Conservation (phyloP, 1,284 basidiomycete genomes). For the Puccinia triticina region DNA sequence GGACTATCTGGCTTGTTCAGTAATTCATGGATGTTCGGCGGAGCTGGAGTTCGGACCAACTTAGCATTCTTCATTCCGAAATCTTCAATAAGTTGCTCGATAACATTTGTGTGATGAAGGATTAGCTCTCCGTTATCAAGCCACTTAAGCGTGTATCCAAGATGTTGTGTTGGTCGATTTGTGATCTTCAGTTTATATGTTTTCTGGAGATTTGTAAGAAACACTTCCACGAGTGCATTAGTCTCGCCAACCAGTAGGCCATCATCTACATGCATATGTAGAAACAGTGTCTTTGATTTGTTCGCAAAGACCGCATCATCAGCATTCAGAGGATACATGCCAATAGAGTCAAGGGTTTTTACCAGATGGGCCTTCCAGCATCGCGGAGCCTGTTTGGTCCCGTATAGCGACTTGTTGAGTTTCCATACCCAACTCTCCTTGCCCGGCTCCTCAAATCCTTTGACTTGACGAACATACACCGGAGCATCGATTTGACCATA, state of each 20-base stretch:
- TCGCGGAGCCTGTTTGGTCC: background rate
- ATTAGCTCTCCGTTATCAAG: background rate
- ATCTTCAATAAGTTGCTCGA: background rate
- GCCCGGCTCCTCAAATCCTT: no score
- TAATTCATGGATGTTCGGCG: background rate
- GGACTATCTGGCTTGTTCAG: background rate
- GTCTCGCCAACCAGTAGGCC: background rate
- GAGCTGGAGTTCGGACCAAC: background rate
- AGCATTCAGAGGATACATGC: background rate
- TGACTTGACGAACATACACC: no score
- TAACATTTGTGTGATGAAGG: background rate
- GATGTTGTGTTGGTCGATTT: constrained; percentile 10
- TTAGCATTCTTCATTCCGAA: background rate
- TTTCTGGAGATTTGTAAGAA: background rate
- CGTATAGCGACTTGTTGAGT: background rate
- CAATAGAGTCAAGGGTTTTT: background rate
- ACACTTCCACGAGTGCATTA: background rate
- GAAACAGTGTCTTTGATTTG: background rate
- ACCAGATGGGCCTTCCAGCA: background rate
- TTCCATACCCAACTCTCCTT: background rate
- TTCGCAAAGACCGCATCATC: background rate
- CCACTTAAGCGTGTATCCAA: background rate
- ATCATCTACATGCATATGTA: background rate
- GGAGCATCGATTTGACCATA: no score
- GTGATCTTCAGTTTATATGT: constrained; percentile 15